phyloP scores from a whole-genome alignment of 2,329 filamentous ascomycete species.

The Colletotrichum orbiculare region DNA sequence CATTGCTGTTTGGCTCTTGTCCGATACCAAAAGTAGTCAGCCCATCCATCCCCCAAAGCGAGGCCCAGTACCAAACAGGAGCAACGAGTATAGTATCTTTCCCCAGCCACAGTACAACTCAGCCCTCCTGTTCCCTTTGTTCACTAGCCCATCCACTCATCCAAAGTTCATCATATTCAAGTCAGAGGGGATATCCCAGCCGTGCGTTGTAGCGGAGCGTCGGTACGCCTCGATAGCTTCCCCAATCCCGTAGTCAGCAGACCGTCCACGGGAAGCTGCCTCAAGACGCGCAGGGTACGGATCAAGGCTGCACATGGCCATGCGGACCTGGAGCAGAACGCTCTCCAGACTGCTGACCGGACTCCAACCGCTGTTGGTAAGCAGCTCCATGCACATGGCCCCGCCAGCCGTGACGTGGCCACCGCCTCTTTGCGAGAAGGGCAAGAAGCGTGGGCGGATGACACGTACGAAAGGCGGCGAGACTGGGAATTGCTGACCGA shows the following conservation, averaged over 20 bases:
- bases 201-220: constrained; percentile 67
- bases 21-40: no score
- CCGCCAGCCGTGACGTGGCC: constrained; percentile 88
- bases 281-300: constrained; percentile 78
- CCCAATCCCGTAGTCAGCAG: constrained; percentile 69
- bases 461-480: constrained; percentile 87
- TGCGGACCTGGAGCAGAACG: constrained; percentile 81
- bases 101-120: no score
- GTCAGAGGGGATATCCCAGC: constrained; percentile 77
- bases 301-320: constrained; percentile 77
- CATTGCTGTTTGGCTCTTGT: no score
- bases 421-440: constrained; percentile 78
- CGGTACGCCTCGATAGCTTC: constrained; percentile 80
- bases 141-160: no score
- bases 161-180: constrained; percentile 57
- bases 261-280: neutral
- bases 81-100: no score
- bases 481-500: constrained; percentile 79
- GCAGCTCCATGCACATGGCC: constrained; percentile 84
- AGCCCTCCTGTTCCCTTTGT: no score
- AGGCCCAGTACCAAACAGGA: no score
- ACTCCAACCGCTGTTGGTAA: constrained; percentile 87
- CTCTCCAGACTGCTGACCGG: constrained; percentile 79
- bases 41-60: no score
- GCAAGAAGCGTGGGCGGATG: constrained; percentile 81